Evolutionary conservation across 768 basidiomycete species (phyloP).

Genomic region (Russula lepida): DNA sequence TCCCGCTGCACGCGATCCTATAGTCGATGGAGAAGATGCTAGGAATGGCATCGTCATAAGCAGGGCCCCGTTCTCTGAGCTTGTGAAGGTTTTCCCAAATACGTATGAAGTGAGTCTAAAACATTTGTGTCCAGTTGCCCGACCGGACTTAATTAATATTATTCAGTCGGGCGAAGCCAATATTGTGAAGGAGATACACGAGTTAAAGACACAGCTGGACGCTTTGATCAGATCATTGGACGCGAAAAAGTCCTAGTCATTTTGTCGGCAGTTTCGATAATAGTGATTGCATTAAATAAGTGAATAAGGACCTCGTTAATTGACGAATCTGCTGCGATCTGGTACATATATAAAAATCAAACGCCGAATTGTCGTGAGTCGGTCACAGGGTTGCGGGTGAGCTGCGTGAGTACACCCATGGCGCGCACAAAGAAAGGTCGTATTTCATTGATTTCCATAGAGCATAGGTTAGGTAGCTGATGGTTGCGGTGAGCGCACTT

Average conservation of each 20-base stretch:
- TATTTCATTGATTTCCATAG: conserved; percentile 93
- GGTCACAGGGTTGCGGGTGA: conserved; percentile 29
- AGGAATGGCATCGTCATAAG: conserved; percentile 55
- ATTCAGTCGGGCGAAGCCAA: conserved; percentile 60
- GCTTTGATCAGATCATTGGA: conserved; percentile 32
- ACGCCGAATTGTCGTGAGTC: conserved; percentile 3
- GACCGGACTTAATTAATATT: neutral
- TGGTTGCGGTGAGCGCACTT: neutral
- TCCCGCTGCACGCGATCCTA: conserved; percentile 49
- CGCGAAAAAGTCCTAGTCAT: conserved; percentile 18
- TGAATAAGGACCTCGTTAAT: neutral
- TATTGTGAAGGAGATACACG: conserved; percentile 55
- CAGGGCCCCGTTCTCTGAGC: conserved; percentile 58
- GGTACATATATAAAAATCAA: neutral
- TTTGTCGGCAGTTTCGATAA: neutral
- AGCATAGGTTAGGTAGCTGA: conserved; percentile 76
- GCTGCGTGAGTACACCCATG: conserved; percentile 63
- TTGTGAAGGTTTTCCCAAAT: conserved; percentile 68
- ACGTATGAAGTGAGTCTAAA: conserved; percentile 48
- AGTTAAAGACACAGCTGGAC: conserved; percentile 39
- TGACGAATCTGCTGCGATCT: too few species aligned
- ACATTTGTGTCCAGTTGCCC: conserved; percentile 6
- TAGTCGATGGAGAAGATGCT: conserved; percentile 46
- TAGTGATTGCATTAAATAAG: neutral
- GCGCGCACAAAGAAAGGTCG: conserved; percentile 80